Evolutionary conservation across 192 early-diverging fungal species (phyloP).

Genomic region (Spinellus fusiger): DNA sequence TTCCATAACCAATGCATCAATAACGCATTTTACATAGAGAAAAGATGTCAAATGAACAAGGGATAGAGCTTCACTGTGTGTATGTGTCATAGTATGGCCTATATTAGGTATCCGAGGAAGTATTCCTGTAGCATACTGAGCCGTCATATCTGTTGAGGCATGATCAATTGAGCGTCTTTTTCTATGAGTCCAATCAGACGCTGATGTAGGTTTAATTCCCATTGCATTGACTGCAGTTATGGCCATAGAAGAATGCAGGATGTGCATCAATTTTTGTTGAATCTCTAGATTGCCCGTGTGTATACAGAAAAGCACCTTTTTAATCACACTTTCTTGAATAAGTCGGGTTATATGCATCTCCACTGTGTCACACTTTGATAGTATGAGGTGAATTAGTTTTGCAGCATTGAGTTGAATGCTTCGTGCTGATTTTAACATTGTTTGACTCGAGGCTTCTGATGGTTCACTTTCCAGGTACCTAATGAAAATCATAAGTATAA

Average conservation of each 20-base stretch:
- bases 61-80: constrained; percentile 12
- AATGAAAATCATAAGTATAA: constrained; percentile 6
- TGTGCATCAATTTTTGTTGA: constrained; percentile 52
- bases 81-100: no score
- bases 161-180: background rate
- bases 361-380: constrained; percentile 46
- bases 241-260: constrained; percentile 45
- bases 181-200: background rate
- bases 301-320: constrained; percentile 59
- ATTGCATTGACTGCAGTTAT: constrained; percentile 28
- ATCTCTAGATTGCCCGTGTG: constrained; percentile 40
- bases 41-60: constrained; percentile 30
- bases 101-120: no score
- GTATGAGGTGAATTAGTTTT: constrained; percentile 52
- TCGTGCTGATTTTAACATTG: constrained; percentile 12
- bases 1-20: constrained; percentile 49
- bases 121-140: background rate
- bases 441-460: constrained; percentile 14
- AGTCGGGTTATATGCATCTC: constrained; percentile 39
- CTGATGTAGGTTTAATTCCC: background rate
- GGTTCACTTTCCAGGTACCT: constrained; percentile 36
- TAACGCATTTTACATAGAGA: constrained; percentile 50
- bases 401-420: constrained; percentile 51
- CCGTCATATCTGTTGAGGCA: background rate
- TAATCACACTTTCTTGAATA: constrained; percentile 45